Conservation (phyloP, 2,329 filamentous ascomycete species). For the Coniochaeta hoffmannii region DNA sequence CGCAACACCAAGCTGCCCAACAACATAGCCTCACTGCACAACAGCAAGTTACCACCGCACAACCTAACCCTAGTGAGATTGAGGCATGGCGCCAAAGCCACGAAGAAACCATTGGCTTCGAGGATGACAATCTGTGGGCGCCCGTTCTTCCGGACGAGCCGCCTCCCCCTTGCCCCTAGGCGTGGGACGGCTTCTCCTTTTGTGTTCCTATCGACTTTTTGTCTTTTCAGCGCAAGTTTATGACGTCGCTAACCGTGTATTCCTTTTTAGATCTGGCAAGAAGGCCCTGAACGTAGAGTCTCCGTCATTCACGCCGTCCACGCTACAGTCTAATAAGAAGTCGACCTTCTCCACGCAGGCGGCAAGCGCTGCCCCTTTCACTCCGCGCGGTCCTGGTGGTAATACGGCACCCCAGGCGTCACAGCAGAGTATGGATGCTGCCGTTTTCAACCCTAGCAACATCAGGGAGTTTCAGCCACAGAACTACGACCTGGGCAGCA, state of each 20-base stretch:
- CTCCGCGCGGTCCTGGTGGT: constrained; percentile 54
- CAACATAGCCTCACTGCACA: no score
- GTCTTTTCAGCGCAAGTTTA: not conserved
- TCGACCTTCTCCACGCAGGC: constrained; percentile 81
- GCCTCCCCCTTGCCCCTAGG: not conserved
- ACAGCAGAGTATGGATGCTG: constrained; percentile 16
- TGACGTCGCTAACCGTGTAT: constrained; percentile 16
- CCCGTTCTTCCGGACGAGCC: not conserved
- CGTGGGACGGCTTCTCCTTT: not conserved
- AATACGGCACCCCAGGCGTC: constrained; percentile 29
- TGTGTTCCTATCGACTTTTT: not conserved
- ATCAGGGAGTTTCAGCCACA: constrained; percentile 55
- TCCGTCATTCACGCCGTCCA: constrained; percentile 80
- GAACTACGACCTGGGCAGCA: constrained; percentile 40
- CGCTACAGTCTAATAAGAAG: constrained; percentile 48
- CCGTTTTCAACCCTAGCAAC: constrained; percentile 46
- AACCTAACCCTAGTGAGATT: no score
- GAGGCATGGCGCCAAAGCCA: not conserved
- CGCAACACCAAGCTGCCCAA: no score
- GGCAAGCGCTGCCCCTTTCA: constrained; percentile 82
- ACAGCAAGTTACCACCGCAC: no score
- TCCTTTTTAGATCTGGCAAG: constrained; percentile 40
- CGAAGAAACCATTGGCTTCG: not conserved
- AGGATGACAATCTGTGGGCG: not conserved
- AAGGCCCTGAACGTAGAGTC: constrained; percentile 92